Conservation (phyloP, 805 yeast species). For the Yamadazyma ubonensis region DNA sequence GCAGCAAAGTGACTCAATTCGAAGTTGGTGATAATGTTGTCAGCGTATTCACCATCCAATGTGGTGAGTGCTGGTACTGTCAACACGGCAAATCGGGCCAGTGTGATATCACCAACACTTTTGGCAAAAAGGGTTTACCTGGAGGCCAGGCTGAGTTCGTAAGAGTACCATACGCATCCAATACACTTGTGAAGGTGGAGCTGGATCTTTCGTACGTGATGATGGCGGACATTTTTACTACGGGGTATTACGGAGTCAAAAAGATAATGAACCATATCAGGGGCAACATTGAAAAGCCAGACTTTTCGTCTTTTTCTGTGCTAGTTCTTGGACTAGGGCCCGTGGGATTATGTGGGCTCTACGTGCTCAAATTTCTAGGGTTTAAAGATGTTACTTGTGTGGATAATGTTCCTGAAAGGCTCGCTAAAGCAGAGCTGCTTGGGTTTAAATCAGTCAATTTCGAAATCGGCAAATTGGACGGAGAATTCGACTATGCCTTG, state of each 20-base stretch:
- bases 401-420: constrained; percentile 48
- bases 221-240: constrained; percentile 65
- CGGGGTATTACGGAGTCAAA: constrained; percentile 59
- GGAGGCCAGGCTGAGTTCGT: constrained; percentile 67
- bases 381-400: constrained; percentile 46
- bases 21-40: constrained; percentile 47
- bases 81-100: constrained; percentile 52
- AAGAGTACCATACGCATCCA: constrained; percentile 55
- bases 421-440: constrained; percentile 42
- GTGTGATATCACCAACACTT: constrained; percentile 54
- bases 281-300: constrained; percentile 22
- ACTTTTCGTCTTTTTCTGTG: constrained; percentile 31
- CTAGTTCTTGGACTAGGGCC: constrained; percentile 63
- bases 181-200: constrained; percentile 46
- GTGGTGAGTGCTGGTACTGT: constrained; percentile 62
- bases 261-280: constrained; percentile 45
- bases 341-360: constrained; percentile 54
- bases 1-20: constrained; percentile 31
- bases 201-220: constrained; percentile 46
- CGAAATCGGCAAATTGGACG: constrained; percentile 30
- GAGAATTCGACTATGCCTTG: constrained; percentile 53
- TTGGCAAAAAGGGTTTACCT: constrained; percentile 55
- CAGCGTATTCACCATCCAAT: constrained; percentile 53
- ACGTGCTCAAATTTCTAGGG: constrained; percentile 44
- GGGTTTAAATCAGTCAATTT: constrained; percentile 50